Base-by-base conservation (phyloP, 768 basidiomycete genomes). In the Tricholoma matsutake region DNA sequence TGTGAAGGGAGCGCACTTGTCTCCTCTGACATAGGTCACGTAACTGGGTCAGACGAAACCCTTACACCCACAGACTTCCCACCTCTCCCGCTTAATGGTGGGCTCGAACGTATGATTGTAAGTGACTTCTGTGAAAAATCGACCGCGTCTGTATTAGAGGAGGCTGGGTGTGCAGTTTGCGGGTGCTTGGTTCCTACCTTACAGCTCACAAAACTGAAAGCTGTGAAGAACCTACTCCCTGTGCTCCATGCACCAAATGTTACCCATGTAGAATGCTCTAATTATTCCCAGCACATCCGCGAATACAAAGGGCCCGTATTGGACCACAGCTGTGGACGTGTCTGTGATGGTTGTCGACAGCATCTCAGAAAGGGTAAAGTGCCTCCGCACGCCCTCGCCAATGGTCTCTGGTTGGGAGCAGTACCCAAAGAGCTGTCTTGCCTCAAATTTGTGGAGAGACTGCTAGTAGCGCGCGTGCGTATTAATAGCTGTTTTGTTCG, bases 361-460 rank as follows among this genome's bases (percentile, higher is more conserved):
- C 4, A 25, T 11, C n/a, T 47, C 9, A 8, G 10, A 25, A 47
- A 47, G 3, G 45, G 45, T 5, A 47, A 25, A n/a, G 22, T 25
- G 22, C 45, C 45, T 25, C 22, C 4, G 2, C 43, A 16, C 22
- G 43, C 43, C 10, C 14, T 45, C 20, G 18, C 43, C 9, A 47
- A 47, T 20, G 41, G 41, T 43, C 16, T n/a, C 6, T 43, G 41
- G 41, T 43, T 43, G 56, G 75, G 63, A 68, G 71, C 73, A 2
- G 67, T 61, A 8, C 63, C 58, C 2, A 56, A 71, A n/a, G 67
- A 63, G 11, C 54, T 80, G 2, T 29, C 66, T 34, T 47, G 62
- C 1, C 60, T 79, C 1, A 69, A 41, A 3, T 76, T 69, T 54
- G 64, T 66, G 0, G 78, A 80, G 58, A 67, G 72, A 29, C 59